Base-by-base conservation (phyloP, 148 eudicot species). In the Chenopodium quinoa region DNA sequence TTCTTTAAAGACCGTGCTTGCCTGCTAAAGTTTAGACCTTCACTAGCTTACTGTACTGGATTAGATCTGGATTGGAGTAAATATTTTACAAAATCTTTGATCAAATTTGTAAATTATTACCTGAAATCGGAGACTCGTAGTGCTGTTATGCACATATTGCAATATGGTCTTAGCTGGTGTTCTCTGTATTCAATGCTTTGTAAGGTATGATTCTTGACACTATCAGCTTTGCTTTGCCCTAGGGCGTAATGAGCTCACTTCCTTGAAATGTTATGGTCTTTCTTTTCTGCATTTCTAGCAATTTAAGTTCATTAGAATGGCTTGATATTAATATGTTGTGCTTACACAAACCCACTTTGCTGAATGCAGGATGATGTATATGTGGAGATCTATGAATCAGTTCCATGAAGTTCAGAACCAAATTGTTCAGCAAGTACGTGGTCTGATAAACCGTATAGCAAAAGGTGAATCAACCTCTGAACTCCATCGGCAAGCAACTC, bases 331-430 rank as follows among this genome's bases (percentile, higher is more conserved):
- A 20, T 7, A 23, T 69, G 52, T 32, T 66, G 10, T 67, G 54
- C 64, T 84, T 71, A 74, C 60, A 44, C 69, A 50, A 40, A 17
- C 7, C 46, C 20, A 20, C 12, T 77, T 60, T 66, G n/a, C 63
- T 76, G 69, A 73, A 78, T 89, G 83, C 93, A 95, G 99, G 85
- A 91, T 95, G 85, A 95, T 93, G 99, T 92, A 95, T 89, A 95
- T 92, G 99, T 95, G 99, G 99, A 89, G 79, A 88, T 89, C 94
- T 40, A 95, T 93, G 97, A 93, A 93, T 82, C 94, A 95, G 81
- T 91, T 82, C 85, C 99, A 95, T 78, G 93, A 93, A 86, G 89
- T 95, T 82, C 99, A 95, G 84, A 89, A 87, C 87, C 93, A 95
- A 79, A 83, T 93, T n/a, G 99, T 95, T 31, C 97, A 93, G 87